Base-by-base conservation (phyloP, 352 stramenopile species). In the Phytophthora idaei region DNA sequence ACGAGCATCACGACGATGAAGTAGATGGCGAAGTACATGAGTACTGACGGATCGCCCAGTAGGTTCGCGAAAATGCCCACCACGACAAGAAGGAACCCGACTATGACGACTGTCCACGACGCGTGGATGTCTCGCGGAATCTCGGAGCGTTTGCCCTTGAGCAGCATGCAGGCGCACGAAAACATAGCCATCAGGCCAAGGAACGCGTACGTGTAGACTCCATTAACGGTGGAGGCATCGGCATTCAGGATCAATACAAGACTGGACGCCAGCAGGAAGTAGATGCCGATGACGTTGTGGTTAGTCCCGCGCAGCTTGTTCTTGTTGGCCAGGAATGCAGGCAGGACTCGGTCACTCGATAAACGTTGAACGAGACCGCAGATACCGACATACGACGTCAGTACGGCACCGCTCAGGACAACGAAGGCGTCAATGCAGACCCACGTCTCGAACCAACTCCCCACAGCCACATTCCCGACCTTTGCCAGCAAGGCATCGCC, bases 1-100 rank as follows among this genome's bases (percentile, higher is more conserved):
- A 87, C 76, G 15, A 74, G 60, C 29, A 93, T 75, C 51, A 95
- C 87, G 17, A 73, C 74, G 53, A 91, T 73, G 51, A 93, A 93
- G 78, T 95, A 95, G 57, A 95, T 77, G 36, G 83, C 83, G 52
- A 95, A 95, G 78, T 95, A 95, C 69, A 83, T 93, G 32, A 95
- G 72, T 42, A 93, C 73, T 0, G 78, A 88, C 49, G 87, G 87
- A 57, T 95, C 87, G 60, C 87, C 87, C n/a, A 93, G 64, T 8
- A 95, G 57, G 64, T 95, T 95, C 32, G 81, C 78, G 56, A 93
- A 92, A 47, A 87, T 90, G 39, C 73, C 76, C 36, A 94, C 41
- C 31, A 96, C 87, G 71, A 93, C 37, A 4, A 72, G 50, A 1
- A 72, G 10, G 21, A 72, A 72, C 1, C 58, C 59, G 10, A 73